Base-by-base conservation (phyloP, 2,329 filamentous ascomycete species). In the Penicillium brasilianum region DNA sequence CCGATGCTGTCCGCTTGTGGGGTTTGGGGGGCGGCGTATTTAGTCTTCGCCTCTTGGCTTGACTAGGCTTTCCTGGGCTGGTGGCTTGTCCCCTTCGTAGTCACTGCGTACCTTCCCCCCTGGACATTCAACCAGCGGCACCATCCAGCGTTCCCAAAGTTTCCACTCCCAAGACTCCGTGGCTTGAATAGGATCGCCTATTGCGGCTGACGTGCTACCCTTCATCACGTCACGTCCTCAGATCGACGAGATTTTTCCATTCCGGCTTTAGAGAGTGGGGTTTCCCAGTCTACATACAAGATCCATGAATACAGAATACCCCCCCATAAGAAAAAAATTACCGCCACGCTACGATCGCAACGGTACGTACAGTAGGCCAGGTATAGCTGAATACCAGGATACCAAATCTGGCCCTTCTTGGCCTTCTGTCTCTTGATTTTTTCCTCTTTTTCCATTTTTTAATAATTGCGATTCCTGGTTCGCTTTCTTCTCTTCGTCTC, bases 161-260 rank as follows among this genome's bases (percentile, higher is more conserved):
- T 14, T 28, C 25, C 25, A n/a, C n/a, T n/a, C 25, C 6, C n/a
- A 50, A 10, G 16, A 10, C 48, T 50, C 48, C n/a, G 41, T 57
- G 57, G 53, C 46, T 52, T 60, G 44, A 48, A 28, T 25, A 46
- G 48, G 34, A 34, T 22, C 28, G 22, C 55, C 63, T 22, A 60
- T 62, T 60, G 57, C 61, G 55, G 56, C 32, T 20, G 52, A n/a
- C 28, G 41, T 48, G 32, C 43, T 44, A 30, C 34, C 37, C 46
- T 41, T 34, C 56, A 62, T 62, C 59, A 67, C 62, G 64, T 69
- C 67, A 68, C 67, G 58, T 48, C 34, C n/a, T 44, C 41, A 20
- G 56, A 64, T 66, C 59, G 48, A 58, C 55, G 46, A 53, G 25
- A 43, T 60, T 66, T 62, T 62, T 61, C 56, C 54, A 39, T 53